phyloP scores from a whole-genome alignment of 2,329 filamentous ascomycete genomes.

The Sclerotinia nivalis region DNA sequence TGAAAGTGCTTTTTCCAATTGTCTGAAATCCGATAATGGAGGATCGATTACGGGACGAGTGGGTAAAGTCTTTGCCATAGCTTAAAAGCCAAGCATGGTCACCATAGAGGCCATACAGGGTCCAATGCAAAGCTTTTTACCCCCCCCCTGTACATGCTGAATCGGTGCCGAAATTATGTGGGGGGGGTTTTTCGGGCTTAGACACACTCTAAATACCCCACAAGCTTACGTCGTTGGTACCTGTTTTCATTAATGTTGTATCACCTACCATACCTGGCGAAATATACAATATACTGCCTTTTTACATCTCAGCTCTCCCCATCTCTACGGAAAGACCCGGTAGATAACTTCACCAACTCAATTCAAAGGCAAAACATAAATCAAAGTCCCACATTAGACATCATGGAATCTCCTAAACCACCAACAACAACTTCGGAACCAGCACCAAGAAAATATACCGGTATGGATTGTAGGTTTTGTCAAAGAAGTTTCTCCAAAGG shows the following conservation, averaged over 20 bases:
- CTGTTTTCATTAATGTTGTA: background rate
- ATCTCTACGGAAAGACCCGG: background rate
- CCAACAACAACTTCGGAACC: background rate
- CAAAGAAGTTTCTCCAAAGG: slow-evolving; percentile 47
- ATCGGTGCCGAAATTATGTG: background rate
- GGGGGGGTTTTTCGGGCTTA: background rate
- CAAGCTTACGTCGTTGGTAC: background rate
- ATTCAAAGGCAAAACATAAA: background rate
- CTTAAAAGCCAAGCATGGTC: background rate
- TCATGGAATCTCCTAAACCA: slow-evolving; percentile 1
- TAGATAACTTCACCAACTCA: background rate
- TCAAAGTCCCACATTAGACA: background rate
- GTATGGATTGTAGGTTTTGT: slow-evolving; percentile 44
- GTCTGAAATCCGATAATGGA: background rate
- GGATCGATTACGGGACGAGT: no score
- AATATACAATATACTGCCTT: background rate
- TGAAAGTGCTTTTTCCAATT: background rate
- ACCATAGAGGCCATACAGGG: background rate
- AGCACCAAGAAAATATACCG: background rate
- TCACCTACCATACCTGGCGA: background rate
- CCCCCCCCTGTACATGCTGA: background rate
- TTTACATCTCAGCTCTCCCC: background rate
- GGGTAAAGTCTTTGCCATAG: background rate
- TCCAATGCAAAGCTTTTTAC: slow-evolving; percentile 1
- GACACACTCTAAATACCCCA: background rate